These are phyloP conservation scores for Chaetomiaceae sp. DNA, from an alignment of 2,329 filamentous ascomycete species.

Conservation along the genomic window DNA sequence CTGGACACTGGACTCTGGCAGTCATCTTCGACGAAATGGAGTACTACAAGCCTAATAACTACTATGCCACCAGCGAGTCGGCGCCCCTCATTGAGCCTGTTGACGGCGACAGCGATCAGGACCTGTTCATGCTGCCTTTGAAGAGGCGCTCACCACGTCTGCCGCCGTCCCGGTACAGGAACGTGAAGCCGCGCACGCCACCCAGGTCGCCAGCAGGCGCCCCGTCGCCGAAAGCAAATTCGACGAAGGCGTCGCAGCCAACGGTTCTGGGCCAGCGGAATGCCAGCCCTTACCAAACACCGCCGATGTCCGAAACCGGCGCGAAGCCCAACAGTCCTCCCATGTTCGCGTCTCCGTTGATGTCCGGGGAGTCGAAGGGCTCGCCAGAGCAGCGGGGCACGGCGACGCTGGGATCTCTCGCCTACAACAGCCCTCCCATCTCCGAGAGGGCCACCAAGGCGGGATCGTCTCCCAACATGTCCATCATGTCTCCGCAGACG, in stretches of 20 bases:
- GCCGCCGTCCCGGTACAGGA: slow-evolving; percentile 10
- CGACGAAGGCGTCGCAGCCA: not conserved
- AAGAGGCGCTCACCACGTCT: slow-evolving; percentile 14
- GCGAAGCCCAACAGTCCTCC: slow-evolving; percentile 12
- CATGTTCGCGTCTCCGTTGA: slow-evolving; percentile 13
- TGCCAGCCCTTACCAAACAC: slow-evolving; percentile 5
- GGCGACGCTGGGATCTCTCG: slow-evolving; percentile 5
- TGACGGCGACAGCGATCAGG: slow-evolving; percentile 13
- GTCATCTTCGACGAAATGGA: too few relatives aligned
- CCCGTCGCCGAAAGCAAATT: not conserved
- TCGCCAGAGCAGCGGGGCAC: not conserved
- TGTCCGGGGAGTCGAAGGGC: slow-evolving; percentile 10
- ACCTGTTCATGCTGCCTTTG: slow-evolving; percentile 18
- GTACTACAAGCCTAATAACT: slow-evolving; percentile 12
- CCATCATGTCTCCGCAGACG: slow-evolving; percentile 8
- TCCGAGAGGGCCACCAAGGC: not conserved
- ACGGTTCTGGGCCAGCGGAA: too few relatives aligned
- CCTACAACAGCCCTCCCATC: slow-evolving; percentile 15
- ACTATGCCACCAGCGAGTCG: slow-evolving; percentile 18
- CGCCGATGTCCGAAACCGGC: slow-evolving; percentile 4
- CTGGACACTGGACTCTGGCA: too few relatives aligned
- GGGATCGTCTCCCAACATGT: slow-evolving; percentile 7
- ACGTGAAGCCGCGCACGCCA: slow-evolving; percentile 11
- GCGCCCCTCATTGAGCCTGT: slow-evolving; percentile 18
- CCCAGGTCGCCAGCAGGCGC: not conserved